Conservation (phyloP, 106 monocot genomes). For the Amphibolis antarctica region DNA sequence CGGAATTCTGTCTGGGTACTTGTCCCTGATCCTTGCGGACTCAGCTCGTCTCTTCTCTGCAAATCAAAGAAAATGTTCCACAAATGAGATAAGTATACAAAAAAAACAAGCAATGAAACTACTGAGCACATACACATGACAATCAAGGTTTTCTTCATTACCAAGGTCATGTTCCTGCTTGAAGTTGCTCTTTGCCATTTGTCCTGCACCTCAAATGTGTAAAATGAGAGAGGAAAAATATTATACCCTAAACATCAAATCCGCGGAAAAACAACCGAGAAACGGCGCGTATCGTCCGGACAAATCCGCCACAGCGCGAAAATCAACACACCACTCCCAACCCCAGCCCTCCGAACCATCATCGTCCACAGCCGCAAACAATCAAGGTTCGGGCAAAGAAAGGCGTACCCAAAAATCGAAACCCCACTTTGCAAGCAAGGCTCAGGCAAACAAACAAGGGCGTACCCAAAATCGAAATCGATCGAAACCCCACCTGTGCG, state of each 20-base stretch:
- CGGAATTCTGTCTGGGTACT: constrained; percentile 14
- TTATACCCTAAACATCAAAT: neutral
- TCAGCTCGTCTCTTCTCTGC: constrained; percentile 12
- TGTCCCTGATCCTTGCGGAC: constrained; percentile 10
- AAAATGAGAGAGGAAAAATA: neutral
- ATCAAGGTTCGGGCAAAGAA: no score
- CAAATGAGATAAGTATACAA: neutral
- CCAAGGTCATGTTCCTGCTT: constrained; percentile 4
- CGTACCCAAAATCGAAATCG: no score
- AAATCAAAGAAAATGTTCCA: neutral
- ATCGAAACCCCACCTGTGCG: no score
- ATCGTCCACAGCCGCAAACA: no score
- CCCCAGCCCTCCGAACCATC: no score
- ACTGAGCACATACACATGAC: neutral
- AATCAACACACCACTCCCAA: no score
- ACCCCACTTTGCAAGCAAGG: no score
- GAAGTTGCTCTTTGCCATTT: neutral
- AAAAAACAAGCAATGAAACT: neutral
- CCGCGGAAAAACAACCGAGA: neutral
- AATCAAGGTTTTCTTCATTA: neutral
- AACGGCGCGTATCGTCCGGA: no score
- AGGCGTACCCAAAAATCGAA: no score
- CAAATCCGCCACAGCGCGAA: no score
- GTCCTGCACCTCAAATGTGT: neutral
- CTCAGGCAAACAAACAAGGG: no score